These are phyloP conservation scores for Aspergillus asperescens DNA, from an alignment of 495 filamentous ascomycete species.

Conservation along the genomic window DNA sequence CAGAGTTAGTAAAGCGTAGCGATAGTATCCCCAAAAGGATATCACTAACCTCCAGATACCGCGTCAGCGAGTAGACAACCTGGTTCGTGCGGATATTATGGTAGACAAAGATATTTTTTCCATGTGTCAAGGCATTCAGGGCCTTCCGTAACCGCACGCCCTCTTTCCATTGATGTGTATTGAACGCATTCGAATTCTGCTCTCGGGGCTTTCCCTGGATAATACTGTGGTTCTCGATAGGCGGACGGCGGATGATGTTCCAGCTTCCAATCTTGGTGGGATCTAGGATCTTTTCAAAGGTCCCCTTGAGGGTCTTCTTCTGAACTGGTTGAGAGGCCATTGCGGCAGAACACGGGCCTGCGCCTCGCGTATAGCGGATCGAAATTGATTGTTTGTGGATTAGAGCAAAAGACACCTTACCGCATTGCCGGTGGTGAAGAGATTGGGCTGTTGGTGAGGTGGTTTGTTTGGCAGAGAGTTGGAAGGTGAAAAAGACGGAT, in stretches of 20 bases:
- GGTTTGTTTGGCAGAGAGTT: background rate
- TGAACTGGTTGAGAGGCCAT: constrained; percentile 36
- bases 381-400: background rate
- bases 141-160: constrained; percentile 43
- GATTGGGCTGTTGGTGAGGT: background rate
- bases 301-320: constrained; percentile 14
- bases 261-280: constrained; percentile 41
- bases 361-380: background rate
- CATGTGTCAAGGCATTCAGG: constrained; percentile 46
- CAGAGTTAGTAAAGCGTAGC: background rate
- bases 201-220: constrained; percentile 40
- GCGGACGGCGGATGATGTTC: constrained; percentile 38
- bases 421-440: constrained; percentile 5
- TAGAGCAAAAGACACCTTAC: constrained; percentile 6
- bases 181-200: constrained; percentile 40
- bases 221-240: constrained; percentile 31
- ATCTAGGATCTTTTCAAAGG: constrained; percentile 41
- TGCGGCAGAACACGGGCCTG: constrained; percentile 24
- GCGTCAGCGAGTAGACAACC: constrained; percentile 73
- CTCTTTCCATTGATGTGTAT: constrained; percentile 33
- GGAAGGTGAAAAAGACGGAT: constrained; percentile 17
- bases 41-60: constrained; percentile 58
- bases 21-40: background rate
- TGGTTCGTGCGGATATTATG: constrained; percentile 74
- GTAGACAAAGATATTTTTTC: constrained; percentile 76